These are phyloP conservation scores for Fusarium newnesense DNA, from an alignment of 2,329 filamentous ascomycete species.

Conservation along the genomic window DNA sequence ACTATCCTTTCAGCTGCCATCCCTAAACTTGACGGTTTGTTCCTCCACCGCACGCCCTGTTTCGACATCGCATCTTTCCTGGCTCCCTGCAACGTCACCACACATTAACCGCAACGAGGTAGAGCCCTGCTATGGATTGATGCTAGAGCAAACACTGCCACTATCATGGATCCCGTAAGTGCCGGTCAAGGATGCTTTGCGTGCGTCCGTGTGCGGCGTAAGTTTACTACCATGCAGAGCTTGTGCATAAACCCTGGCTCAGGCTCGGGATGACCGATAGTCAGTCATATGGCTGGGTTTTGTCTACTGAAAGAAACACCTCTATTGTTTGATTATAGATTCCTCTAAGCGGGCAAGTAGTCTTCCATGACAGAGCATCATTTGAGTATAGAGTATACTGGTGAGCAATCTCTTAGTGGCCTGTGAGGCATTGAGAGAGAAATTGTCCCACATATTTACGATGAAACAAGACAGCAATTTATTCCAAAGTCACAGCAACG, in stretches of 20 bases:
- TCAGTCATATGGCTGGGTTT: conserved; percentile 17
- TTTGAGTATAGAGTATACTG: not conserved
- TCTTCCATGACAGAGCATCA: not conserved
- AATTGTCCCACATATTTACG: not conserved
- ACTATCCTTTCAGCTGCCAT: not conserved
- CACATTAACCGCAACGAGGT: conserved; percentile 17
- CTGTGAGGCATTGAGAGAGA: not conserved
- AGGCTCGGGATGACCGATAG: conserved; percentile 8
- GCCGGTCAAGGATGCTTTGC: not conserved
- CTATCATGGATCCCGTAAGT: conserved; percentile 3
- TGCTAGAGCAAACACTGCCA: not conserved
- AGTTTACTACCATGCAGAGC: not conserved
- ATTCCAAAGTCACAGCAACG: not conserved
- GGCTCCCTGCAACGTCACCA: conserved; percentile 1
- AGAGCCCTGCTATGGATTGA: not conserved
- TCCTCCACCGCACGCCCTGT: not conserved
- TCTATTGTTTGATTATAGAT: not conserved
- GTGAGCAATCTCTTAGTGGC: not conserved
- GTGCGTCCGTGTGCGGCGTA: conserved; percentile 1
- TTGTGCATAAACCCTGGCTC: conserved; percentile 1
- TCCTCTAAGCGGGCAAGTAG: not conserved
- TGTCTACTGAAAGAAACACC: not conserved
- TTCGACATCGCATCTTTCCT: not conserved
- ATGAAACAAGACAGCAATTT: not conserved
- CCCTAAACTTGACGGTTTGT: not conserved